Base-by-base conservation (phyloP, 2,329 filamentous ascomycete species). In the Claviceps sorghi region DNA sequence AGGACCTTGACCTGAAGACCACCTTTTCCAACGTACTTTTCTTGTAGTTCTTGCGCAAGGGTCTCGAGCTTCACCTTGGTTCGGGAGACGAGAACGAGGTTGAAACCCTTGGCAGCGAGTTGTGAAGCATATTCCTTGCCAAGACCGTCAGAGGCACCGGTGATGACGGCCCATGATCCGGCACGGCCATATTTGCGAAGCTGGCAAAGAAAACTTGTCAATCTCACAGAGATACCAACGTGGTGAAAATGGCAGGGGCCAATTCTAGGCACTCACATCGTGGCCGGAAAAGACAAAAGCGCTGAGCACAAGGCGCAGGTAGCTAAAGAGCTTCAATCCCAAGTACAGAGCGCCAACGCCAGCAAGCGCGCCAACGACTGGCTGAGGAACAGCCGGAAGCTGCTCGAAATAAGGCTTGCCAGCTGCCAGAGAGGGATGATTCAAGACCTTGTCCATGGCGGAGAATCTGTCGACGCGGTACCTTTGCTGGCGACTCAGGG, bases 81-180 rank as follows among this genome's bases (percentile, higher is more conserved):
- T 62, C 94, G 90, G 46, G 93, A 97, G 56, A 98, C 84, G 60
- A 98, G 87, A 56, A 98, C 74, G 60, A 97, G 76, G 71, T 96
- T 97, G 80, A 91, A 98, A 62, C 90, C 90, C 66, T 93, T 90
- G 56, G 80, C 75, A 26, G 93, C 90, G 53, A 98, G 83, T 67
- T 97, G 89, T 34, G 85, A 77, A 40, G 91, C 88, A 66, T 88
- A 98, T 72, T 98, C 93, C 71, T 95, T 97, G 65, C 93, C 93
- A 57, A 98, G 83, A 58, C 93, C 94, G 69, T 98, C 93, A 11
- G 90, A 96, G 50, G 91, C 93, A 57, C 93, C 93, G 29, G 93
- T 98, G 42, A 98, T 79, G 52, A 98, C 80, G 34, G 88, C 93
- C 90, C 91, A 98, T 54, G 85, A 90, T 56, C 91, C 91, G 62